Percentiles rank a stretch among this genome's conserved stretches.
These are phyloP conservation scores for Microthyrium microscopicum DNA, from an alignment of 2,329 filamentous ascomycete genomes.

Conservation along the genomic window DNA sequence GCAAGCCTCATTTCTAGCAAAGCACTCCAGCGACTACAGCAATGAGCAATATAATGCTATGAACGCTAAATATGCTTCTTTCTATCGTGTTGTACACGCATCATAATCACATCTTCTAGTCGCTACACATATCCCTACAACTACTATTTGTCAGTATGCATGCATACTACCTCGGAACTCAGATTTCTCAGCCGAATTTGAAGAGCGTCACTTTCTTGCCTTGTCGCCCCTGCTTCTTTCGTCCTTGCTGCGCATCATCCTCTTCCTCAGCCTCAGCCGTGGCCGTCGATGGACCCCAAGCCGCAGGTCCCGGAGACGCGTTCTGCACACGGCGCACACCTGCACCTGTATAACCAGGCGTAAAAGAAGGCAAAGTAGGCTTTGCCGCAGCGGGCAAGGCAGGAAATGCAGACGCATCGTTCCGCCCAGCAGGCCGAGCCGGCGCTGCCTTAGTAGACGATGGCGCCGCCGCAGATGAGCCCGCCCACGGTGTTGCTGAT, in stretches of 20 bases:
- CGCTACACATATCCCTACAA: too few relatives aligned
- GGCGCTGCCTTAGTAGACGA: slow-evolving; percentile 17
- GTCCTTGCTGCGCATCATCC: slow-evolving; percentile 10
- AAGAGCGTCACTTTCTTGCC: slow-evolving; percentile 34
- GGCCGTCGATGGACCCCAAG: not conserved
- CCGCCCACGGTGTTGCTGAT: slow-evolving; percentile 10
- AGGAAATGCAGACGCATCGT: slow-evolving; percentile 46
- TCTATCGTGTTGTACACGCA: too few relatives aligned
- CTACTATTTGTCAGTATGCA: too few relatives aligned
- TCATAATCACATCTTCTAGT: too few relatives aligned
- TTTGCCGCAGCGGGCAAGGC: slow-evolving; percentile 66
- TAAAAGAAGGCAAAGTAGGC: slow-evolving; percentile 38
- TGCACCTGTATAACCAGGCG: slow-evolving; percentile 29
- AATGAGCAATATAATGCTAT: too few relatives aligned
- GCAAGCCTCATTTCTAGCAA: too few relatives aligned
- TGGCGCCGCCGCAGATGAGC: slow-evolving; percentile 14
- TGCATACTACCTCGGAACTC: too few relatives aligned
- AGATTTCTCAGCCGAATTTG: slow-evolving; percentile 25
- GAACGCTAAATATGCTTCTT: too few relatives aligned
- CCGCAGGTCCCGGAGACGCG: slow-evolving; percentile 1
- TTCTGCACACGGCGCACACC: slow-evolving; percentile 20
- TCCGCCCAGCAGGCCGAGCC: slow-evolving; percentile 10
- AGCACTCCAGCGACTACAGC: too few relatives aligned
- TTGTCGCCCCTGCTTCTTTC: slow-evolving; percentile 31
- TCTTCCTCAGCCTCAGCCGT: slow-evolving; percentile 6